Conservation (phyloP, 768 basidiomycete species). For the Termitomyces eurrhizus region DNA sequence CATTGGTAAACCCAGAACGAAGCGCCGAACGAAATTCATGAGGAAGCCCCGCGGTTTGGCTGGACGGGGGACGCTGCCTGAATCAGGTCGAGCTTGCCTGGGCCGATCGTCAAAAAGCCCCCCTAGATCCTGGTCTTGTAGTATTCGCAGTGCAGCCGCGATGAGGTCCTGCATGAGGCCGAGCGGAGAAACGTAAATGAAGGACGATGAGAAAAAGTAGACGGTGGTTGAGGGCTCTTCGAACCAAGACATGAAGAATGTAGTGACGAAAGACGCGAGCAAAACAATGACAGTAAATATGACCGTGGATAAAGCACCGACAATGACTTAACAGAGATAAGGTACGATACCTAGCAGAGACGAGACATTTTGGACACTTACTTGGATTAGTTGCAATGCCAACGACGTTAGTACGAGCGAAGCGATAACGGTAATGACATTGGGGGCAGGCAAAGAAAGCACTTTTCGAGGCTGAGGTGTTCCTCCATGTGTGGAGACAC, state of each 20-base stretch:
- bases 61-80: slow-evolving; percentile 14
- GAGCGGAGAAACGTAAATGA: slow-evolving; percentile 46
- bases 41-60: slow-evolving; percentile 37
- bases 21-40: slow-evolving; percentile 58
- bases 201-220: slow-evolving; percentile 37
- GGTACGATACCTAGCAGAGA: background rate
- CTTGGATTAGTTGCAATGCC: slow-evolving; percentile 80
- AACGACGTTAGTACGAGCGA: slow-evolving; percentile 63
- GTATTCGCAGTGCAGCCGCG: slow-evolving; percentile 56
- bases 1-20: slow-evolving; percentile 72
- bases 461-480: slow-evolving; percentile 50
- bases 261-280: slow-evolving; percentile 65
- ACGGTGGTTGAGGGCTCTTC: slow-evolving; percentile 44
- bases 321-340: slow-evolving; percentile 44
- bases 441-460: slow-evolving; percentile 81
- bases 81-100: slow-evolving; percentile 7
- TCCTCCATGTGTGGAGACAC: slow-evolving; percentile 76
- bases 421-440: slow-evolving; percentile 75
- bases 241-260: slow-evolving; percentile 58
- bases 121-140: slow-evolving; percentile 51
- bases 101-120: slow-evolving; percentile 33
- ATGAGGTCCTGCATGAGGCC: slow-evolving; percentile 60
- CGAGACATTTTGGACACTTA: slow-evolving; percentile 23
- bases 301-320: slow-evolving; percentile 56
- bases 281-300: slow-evolving; percentile 66